Evolutionary conservation across 192 early-diverging fungal genomes (phyloP), one percentile per base, ranked within the genome.

Genomic region (Backusella morwellensis): DNA sequence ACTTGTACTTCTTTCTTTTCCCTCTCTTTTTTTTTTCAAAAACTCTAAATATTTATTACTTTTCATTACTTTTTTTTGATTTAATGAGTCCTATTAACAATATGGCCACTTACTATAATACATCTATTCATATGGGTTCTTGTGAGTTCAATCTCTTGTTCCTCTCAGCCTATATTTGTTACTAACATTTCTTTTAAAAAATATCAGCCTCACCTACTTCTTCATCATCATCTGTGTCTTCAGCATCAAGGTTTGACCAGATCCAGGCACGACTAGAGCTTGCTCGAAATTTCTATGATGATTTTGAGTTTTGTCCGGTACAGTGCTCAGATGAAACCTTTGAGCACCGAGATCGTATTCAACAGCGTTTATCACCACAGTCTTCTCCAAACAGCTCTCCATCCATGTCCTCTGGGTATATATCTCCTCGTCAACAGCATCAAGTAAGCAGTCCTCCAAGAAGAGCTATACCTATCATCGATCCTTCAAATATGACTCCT

Each of bases 291-390:
- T 89, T 89, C 69, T 84, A 89, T 73, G 88, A 89, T 75, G 88
- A 89, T 50, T 78, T 84, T 54, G 88, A 89, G 69, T 89, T 87
- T 83, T 89, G 88, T 78, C 88, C 88, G 21, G 80, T 81, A 17
- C 74, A 86, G 73, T 84, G 84, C n/a, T 78, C 86, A 59, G 81
- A 85, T 47, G 83, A 89, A 82, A 85, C 86, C 87, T 17, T 50
- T 56, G 75, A 77, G 70, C 68, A 77, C 52, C 67, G 75, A 34
- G 75, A 77, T 68, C 67, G 75, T 56, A 70, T 77, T 41, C 75
- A 77, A 15, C 75, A 77, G 52, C 66, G 75, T 19, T 5, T 77
- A 52, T 77, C 75, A 17, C 75, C 75, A 15, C 75, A 77, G 34
- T 77, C 68, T 15, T 77, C 75, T 70, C 75, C 75, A 35, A 67